phyloP scores from a whole-genome alignment of 352 stramenopile genomes.

The Pythium dissotocum region DNA sequence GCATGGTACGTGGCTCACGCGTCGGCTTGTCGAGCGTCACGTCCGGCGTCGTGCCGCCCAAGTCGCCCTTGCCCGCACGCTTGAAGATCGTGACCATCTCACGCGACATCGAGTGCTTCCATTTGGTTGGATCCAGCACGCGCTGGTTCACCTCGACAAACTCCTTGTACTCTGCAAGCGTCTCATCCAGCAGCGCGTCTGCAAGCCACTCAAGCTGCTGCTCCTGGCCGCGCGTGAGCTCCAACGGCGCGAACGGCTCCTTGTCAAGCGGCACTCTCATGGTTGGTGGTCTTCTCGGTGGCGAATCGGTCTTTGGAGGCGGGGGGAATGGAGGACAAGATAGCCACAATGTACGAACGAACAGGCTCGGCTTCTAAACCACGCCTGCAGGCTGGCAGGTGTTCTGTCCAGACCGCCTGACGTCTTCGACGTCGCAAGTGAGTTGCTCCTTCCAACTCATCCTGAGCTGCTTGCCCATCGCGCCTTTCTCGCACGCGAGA shows the following conservation, averaged over 20 bases:
- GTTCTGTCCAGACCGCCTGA: background rate
- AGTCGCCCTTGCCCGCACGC: background rate
- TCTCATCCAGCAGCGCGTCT: background rate
- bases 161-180: background rate
- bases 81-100: background rate
- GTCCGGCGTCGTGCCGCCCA: background rate
- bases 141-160: background rate
- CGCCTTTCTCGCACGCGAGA: conserved; percentile 2
- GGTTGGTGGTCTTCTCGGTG: background rate
- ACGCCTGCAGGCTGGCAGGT: background rate
- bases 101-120: conserved; percentile 5
- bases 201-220: conserved; percentile 1
- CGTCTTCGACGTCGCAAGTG: background rate
- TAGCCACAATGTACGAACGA: background rate
- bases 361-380: background rate
- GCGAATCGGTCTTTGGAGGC: too few species aligned
- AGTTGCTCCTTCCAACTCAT: background rate
- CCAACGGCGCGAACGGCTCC: background rate
- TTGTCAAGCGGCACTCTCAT: background rate
- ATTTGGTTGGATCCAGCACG: background rate
- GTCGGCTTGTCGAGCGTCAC: conserved; percentile 1
- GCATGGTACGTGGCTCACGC: background rate
- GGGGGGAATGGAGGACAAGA: too few species aligned
- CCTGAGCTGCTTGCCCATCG: background rate
- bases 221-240: background rate